These are phyloP conservation scores for Ajuga chamaepitys DNA, from an alignment of 257 asterid genomes.

Conservation along the genomic window DNA sequence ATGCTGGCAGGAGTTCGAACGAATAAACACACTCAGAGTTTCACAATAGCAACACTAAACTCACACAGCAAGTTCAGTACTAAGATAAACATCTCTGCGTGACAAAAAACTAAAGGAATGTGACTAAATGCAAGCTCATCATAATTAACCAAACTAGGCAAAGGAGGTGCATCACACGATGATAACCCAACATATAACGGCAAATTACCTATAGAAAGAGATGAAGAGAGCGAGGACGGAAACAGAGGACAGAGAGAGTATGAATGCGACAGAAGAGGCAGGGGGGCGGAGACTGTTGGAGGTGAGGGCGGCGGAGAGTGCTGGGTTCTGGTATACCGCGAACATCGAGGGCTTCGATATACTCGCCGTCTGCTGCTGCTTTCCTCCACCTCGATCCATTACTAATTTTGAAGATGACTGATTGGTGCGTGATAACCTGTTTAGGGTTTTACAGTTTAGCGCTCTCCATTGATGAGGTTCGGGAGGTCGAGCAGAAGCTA, in stretches of 20 bases:
- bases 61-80: not conserved
- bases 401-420: not conserved
- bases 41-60: too few species aligned
- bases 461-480: slow-evolving; percentile 20
- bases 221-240: slow-evolving; percentile 39
- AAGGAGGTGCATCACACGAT: not conserved
- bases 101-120: not conserved
- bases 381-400: slow-evolving; percentile 35
- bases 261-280: slow-evolving; percentile 42
- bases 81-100: not conserved
- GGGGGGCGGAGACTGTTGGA: slow-evolving; percentile 71
- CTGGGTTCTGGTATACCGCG: slow-evolving; percentile 73
- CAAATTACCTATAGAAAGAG: slow-evolving; percentile 33
- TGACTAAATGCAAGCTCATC: not conserved
- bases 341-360: slow-evolving; percentile 50
- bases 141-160: not conserved
- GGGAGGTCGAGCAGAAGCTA: slow-evolving; percentile 1
- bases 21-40: too few species aligned
- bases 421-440: not conserved
- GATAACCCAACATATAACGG: not conserved
- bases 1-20: not conserved
- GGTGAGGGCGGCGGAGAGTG: slow-evolving; percentile 80
- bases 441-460: slow-evolving; percentile 21
- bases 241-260: slow-evolving; percentile 41
- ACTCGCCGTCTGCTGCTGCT: slow-evolving; percentile 25